Conservation (phyloP, 345 rosid species). For the Eucalyptus tenuipes region DNA sequence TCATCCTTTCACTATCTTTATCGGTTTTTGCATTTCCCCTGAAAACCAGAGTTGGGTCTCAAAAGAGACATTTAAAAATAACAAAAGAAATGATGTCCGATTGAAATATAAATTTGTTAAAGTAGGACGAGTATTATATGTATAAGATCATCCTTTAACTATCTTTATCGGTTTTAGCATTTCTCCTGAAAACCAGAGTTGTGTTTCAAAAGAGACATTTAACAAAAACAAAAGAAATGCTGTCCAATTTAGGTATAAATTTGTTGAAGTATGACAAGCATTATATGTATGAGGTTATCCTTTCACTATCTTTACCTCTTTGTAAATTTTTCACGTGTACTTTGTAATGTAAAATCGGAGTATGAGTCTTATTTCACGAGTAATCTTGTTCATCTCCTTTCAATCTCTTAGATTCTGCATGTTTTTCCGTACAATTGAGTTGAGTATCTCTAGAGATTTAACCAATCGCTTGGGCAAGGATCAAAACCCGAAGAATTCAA, state of each 20-base stretch:
- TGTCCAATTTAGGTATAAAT: background rate
- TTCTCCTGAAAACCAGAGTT: background rate
- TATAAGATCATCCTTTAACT: background rate
- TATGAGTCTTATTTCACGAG: background rate
- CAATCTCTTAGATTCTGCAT: background rate
- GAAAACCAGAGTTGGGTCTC: background rate
- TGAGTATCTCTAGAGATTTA: background rate
- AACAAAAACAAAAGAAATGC: background rate
- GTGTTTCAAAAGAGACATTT: background rate
- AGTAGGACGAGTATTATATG: background rate
- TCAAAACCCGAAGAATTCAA: background rate
- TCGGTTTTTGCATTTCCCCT: background rate
- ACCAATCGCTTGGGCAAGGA: background rate
- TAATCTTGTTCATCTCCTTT: background rate
- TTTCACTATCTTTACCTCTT: background rate
- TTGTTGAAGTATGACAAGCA: background rate
- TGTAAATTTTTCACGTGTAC: background rate
- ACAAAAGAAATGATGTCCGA: background rate
- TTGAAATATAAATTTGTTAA: too few relatives aligned
- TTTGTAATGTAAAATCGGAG: background rate
- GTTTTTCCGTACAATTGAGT: background rate
- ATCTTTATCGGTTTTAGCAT: background rate
- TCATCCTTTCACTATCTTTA: background rate
- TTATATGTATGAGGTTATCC: background rate
- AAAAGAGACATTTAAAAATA: background rate